Base-by-base conservation (phyloP, 176 grass and related monocot genomes). In the Otatea glauca region DNA sequence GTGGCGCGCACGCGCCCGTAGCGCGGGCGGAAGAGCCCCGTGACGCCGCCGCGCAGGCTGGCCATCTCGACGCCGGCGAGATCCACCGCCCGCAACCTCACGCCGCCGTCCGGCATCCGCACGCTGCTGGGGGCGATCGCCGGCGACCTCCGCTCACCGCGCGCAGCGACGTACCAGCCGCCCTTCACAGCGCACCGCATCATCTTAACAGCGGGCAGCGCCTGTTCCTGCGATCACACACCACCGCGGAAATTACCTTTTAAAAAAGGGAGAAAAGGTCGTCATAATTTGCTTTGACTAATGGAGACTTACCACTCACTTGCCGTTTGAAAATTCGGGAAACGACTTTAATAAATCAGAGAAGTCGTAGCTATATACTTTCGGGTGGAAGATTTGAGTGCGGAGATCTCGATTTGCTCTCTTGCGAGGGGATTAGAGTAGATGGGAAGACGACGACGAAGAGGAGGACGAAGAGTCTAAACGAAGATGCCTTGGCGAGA, bases 1-100 rank as follows among this genome's bases (percentile, higher is more conserved):
- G 84, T 86, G 75, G 78, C 84, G 71, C 55, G 73, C 38, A 89
- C 77, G 75, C 86, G 89, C 10, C 74, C 61, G 69, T 88, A 86
- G 77, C 85, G 84, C 56, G 89, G 65, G 72, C 89, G 86, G 83
- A 91, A 91, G 49, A 85, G 69, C 6, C 86, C 92, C 21, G 65
- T 53, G 50, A 86, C 71, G 29, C 77, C 83, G 79, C 74, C 50
- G 25, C 65, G 37, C 44, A 76, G 27, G 16, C 71, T 2, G 35
- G 60, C 43, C 92, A 94, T 94, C 89, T 94, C 89, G 66, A 91
- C 12, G 41, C 89, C 80, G 35, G 68, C 17, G 76, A 91, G 80
- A 74, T 88, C 87, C 86, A 59, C 55, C 16, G 64, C 79, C 9
- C 41, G 89, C 86, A 81, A 89, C 72, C 84, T 78, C 42, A 90